Conservation (phyloP, 1,139 yeast species). For the Wickerhamomyces sp. region DNA sequence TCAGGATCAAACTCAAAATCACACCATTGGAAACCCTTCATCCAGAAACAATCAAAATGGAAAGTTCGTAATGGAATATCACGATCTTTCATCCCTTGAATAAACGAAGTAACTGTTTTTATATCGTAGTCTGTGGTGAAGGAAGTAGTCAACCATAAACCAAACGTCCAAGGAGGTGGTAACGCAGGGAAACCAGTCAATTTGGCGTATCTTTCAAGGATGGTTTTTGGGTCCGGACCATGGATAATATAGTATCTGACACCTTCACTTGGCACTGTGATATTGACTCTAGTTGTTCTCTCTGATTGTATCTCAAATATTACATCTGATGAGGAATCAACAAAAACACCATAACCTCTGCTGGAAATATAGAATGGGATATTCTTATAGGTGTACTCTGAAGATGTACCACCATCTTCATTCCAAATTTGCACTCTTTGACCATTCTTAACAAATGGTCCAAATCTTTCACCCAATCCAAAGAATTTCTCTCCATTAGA, state of each 20-base stretch:
- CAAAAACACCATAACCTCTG: conserved; percentile 20
- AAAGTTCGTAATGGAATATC: conserved; percentile 18
- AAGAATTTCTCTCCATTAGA: conserved; percentile 20
- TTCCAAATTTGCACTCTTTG: conserved; percentile 21
- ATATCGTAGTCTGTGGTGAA: conserved; percentile 20
- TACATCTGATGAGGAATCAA: conserved; percentile 17
- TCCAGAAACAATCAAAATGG: conserved; percentile 21
- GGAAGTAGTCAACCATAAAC: conserved; percentile 19
- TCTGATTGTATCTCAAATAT: conserved; percentile 17
- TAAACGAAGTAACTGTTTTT: conserved; percentile 16
- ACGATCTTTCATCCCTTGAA: conserved; percentile 20
- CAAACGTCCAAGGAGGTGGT: conserved; percentile 21
- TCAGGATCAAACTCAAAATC: conserved; percentile 20
- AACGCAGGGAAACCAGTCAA: conserved; percentile 18
- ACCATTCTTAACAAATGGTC: conserved; percentile 19
- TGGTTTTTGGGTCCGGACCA: conserved; percentile 20
- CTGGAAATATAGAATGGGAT: conserved; percentile 18
- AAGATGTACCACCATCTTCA: conserved; percentile 21
- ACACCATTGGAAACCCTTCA: conserved; percentile 22
- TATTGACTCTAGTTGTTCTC: conserved; percentile 18
- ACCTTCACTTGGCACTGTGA: conserved; percentile 17
- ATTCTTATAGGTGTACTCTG: conserved; percentile 19
- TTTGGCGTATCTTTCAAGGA: conserved; percentile 16
- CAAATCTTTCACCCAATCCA: conserved; percentile 21
- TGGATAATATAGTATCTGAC: conserved; percentile 16